These are phyloP conservation scores for Podaxis sp. DNA, from an alignment of 768 basidiomycete species.

Conservation along the genomic window DNA sequence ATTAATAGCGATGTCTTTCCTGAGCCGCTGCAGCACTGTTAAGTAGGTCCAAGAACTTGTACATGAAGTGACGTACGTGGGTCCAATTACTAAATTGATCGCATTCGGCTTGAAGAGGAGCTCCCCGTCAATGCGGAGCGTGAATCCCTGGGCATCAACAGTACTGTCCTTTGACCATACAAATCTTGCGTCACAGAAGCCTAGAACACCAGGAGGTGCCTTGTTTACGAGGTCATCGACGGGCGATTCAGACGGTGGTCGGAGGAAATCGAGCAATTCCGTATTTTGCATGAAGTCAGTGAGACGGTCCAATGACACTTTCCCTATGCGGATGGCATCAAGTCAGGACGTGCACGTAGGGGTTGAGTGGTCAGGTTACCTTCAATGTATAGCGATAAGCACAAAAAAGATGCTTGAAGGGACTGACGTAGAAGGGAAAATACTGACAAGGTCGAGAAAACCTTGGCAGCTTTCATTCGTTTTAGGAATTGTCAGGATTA, in stretches of 20 bases:
- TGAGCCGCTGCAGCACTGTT: constrained; percentile 29
- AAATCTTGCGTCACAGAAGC: constrained; percentile 55
- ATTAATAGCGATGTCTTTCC: constrained; percentile 66
- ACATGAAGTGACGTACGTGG: constrained; percentile 33
- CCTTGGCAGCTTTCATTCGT: constrained; percentile 35
- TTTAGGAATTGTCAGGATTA: constrained; percentile 7
- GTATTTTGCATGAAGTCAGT: constrained; percentile 29
- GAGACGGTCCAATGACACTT: constrained; percentile 62
- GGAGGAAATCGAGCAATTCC: constrained; percentile 36
- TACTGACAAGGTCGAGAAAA: constrained; percentile 52
- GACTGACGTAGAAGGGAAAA: constrained; percentile 59
- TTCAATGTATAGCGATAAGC: constrained; percentile 22
- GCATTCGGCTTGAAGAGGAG: constrained; percentile 51
- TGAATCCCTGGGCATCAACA: constrained; percentile 44
- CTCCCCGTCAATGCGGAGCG: constrained; percentile 51
- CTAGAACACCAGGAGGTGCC: constrained; percentile 32
- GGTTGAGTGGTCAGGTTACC: constrained; percentile 2
- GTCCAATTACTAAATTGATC: constrained; percentile 61
- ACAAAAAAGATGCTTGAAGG: constrained; percentile 34
- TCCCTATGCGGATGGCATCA: constrained; percentile 32
- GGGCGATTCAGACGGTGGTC: constrained; percentile 1
- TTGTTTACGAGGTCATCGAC: constrained; percentile 1
- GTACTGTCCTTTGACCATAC: constrained; percentile 46
- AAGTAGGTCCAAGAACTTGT: neutral
- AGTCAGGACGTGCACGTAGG: neutral